Evolutionary conservation across 768 basidiomycete species (phyloP).

Genomic region (Artomyces pyxidatus): DNA sequence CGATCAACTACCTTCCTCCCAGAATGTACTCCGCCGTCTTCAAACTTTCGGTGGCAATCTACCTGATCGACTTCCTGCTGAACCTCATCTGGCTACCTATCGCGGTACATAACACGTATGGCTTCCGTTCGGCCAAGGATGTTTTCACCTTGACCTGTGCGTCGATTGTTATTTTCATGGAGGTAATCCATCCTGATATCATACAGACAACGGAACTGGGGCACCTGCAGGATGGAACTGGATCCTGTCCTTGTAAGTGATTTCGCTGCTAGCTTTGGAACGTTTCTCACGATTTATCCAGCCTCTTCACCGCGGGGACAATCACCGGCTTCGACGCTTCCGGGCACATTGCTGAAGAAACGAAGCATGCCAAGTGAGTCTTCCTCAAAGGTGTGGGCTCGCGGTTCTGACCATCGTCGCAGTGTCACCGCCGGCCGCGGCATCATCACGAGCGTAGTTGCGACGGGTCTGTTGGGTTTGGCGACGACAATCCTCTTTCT

Average conservation of each 20-base stretch:
- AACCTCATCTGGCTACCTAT: constrained; percentile 91
- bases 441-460: constrained; percentile 68
- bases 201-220: constrained; percentile 84
- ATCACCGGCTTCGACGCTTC: constrained; percentile 77
- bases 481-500: constrained; percentile 71
- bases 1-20: constrained; percentile 82
- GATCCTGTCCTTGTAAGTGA: constrained; percentile 72
- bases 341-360: constrained; percentile 26
- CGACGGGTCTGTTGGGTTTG: constrained; percentile 77
- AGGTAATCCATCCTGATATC: background rate
- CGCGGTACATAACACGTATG: constrained; percentile 82
- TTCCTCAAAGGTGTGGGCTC: background rate
- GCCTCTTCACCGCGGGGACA: constrained; percentile 81
- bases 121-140: constrained; percentile 75
- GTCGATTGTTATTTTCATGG: constrained; percentile 17
- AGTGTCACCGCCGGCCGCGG: constrained; percentile 78
- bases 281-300: constrained; percentile 20
- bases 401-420: constrained; percentile 5
- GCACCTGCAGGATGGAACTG: constrained; percentile 88
- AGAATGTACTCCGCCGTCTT: constrained; percentile 68
- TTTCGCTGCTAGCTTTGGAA: background rate
- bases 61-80: constrained; percentile 82
- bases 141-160: constrained; percentile 77
- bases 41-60: constrained; percentile 62
- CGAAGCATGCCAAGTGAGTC: constrained; percentile 23